Percentiles rank a stretch among this genome's conserved stretches.
Conservation (phyloP, 257 asterid genomes). For the Primulina eburnea region DNA sequence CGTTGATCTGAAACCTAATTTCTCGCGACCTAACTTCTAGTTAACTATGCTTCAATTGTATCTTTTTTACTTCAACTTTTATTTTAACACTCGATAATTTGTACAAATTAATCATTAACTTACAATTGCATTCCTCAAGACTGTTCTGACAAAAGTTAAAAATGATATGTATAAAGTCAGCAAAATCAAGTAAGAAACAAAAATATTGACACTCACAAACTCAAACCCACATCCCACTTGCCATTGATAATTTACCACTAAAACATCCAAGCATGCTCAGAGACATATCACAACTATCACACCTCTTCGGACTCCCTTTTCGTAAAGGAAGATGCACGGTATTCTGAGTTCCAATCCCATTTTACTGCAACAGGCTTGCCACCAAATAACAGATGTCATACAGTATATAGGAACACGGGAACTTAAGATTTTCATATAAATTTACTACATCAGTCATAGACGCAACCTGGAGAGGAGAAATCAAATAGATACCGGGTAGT, state of each 20-base stretch:
- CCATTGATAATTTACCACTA: background rate
- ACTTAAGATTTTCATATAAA: conserved; percentile 52
- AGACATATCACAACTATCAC: conserved; percentile 20
- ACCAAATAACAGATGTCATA: conserved; percentile 61
- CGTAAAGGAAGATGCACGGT: conserved; percentile 32
- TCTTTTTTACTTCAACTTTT: background rate
- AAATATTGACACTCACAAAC: background rate
- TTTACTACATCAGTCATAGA: conserved; percentile 43
- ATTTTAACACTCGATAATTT: conserved; percentile 15
- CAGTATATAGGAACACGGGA: conserved; percentile 46
- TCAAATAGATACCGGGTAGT: background rate
- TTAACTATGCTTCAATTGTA: background rate
- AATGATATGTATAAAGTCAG: background rate
- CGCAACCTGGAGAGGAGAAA: conserved; percentile 47
- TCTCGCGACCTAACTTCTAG: conserved; percentile 8
- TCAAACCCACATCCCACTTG: conserved; percentile 14
- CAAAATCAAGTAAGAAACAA: conserved; percentile 9
- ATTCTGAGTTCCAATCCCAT: conserved; percentile 41
- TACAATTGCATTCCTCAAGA: conserved; percentile 2
- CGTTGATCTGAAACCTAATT: conserved; percentile 9
- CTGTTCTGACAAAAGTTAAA: conserved; percentile 16
- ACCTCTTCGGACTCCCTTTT: conserved; percentile 63
- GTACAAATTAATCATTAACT: background rate
- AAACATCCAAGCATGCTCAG: conserved; percentile 15
- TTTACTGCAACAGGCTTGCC: conserved; percentile 46